Base-by-base conservation (phyloP, 345 rosid species). In the Gossypium mustelinum region DNA sequence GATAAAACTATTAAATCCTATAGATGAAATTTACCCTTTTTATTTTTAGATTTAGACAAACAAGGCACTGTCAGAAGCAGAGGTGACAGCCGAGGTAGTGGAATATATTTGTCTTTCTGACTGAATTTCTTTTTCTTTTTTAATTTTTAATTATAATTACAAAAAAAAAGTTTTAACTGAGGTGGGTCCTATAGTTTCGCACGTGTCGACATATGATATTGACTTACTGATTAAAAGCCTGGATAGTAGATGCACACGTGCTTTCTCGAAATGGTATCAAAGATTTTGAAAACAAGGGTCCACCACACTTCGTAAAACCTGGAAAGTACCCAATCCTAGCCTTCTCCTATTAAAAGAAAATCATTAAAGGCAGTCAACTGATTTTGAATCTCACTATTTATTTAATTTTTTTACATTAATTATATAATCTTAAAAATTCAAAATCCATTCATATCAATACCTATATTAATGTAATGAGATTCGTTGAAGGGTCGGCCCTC, bases 201-300 rank as follows among this genome's bases (percentile, higher is more conserved):
- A 47, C 72, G 72, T 47, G 55, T 48, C 57, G 56, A 48, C 41
- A 4, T 12, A 7, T 0, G 2, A 67, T 22, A 18, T 22, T 66
- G 18, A 45, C 70, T 67, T 45, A 0, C 3, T 0, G 4, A 18
- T 56, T 34, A 7, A 56, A 18, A 56, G 25, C 11, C 11, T 20
- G 3, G 13, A 13, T 67, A 22, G 22, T 47, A 44, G 56, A 24
- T 24, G 57, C 3, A 68, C 72, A 68, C 72, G 72, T 48, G 72
- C 20, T 47, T 47, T 47, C 72, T 68, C 56, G 41, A 24, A 22
- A 47, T 68, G 39, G 56, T 24, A 47, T n/a, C 41, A 47, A 13
- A 47, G 39, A 18, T 67, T 47, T 67, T 12, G 71, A 67, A 0
- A 24, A 24, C 56, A 13, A 8, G 72, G 72, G 72, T 68, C 72